Base-by-base conservation (phyloP, 73 alveolate genomes). In the Tetrahymena malaccensis region DNA sequence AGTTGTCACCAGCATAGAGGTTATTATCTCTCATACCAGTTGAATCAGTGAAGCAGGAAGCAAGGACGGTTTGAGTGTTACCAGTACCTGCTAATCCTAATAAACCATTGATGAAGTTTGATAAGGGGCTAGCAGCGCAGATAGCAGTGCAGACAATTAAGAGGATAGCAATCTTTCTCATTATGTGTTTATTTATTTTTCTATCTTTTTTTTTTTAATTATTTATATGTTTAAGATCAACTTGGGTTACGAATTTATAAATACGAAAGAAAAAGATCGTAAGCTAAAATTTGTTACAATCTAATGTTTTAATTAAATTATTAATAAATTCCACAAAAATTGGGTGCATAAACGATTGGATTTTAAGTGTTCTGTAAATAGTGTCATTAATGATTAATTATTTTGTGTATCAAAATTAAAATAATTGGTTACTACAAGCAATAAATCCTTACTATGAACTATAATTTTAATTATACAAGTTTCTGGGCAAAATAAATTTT, bases 1-100 rank as follows among this genome's bases (percentile, higher is more conserved):
- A 97, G 19, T 21, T 55, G 55, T 96, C 96, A 25, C 98, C 98
- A 94, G 96, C 98, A 96, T 96, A 94, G 0, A 96, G 97, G 40
- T 96, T 85, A 93, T 96, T 96, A 94, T 94, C 96, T 50, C 97
- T 96, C 43, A 33, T 35, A 31, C 98, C 98, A 35, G 43, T 95
- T 94, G 44, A 50, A 85, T 96, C 98, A 43, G 40, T 34, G 93
- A 96, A 96, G 25, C 70, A 55, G 15, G 98, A 95, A 12, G 97
- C 97, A 93, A 96, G 94, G 7, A 96, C 98, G 7, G 96, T 94
- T 94, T 94, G 27, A 25, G 94, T 55, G 17, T 40, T 94, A 15
- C 96, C 96, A 34, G 84, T 85, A 4, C 50, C 94, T 3, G 44
- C 94, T 27, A 55, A 35, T 44, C 94, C 94, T 31, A 94, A 50